Base-by-base conservation (phyloP, 2,329 filamentous ascomycete species). In the Samsoniella hepiali region DNA sequence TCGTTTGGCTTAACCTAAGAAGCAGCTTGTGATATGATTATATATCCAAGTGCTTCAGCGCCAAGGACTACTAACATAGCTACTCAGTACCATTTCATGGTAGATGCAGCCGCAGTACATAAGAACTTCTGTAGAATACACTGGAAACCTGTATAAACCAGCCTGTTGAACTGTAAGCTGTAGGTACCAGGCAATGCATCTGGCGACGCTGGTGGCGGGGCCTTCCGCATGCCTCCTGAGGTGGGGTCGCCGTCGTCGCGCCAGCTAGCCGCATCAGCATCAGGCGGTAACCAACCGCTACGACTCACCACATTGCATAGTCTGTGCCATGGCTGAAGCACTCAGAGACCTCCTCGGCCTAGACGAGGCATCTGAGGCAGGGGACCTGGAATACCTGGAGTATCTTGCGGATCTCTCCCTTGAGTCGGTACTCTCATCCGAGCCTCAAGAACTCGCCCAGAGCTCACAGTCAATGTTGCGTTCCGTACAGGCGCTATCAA, bases 401-500 rank as follows among this genome's bases (percentile, higher is more conserved):
- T 86, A 88, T 65, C 82, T 98, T 53, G 88, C 91, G 6, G 90
- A 91, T 3, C 88, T 96, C 60, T 87, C 91, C 13, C 82, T 96
- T 58, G 82, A 87, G 31, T 85, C 89, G 42, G 83, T 98, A 61
- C 85, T 86, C 58, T 85, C 86, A 31, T 88, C 84, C 7, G 95
- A 99, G 75, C 88, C 90, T 0, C 88, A 92, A 65, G 87, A 87
- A 0, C 84, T 98, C n/a, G 81, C 89, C 0, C 91, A 97, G 70
- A 84, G 88, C 62, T 89, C 90, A 3, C 92, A 97, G 66, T 90
- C 91, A 0, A 84, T 91, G 47, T 84, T 94, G 15, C 85, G 96
- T 47, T 91, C 92, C 0, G 83, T 98, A 1, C 95, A 99, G 74
- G 85, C 87, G 0, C 86, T 98, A 57, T 94, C 93, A 8, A 96